Evolutionary conservation across 1,284 basidiomycete genomes (phyloP).

Genomic region (Irpex lacteus): DNA sequence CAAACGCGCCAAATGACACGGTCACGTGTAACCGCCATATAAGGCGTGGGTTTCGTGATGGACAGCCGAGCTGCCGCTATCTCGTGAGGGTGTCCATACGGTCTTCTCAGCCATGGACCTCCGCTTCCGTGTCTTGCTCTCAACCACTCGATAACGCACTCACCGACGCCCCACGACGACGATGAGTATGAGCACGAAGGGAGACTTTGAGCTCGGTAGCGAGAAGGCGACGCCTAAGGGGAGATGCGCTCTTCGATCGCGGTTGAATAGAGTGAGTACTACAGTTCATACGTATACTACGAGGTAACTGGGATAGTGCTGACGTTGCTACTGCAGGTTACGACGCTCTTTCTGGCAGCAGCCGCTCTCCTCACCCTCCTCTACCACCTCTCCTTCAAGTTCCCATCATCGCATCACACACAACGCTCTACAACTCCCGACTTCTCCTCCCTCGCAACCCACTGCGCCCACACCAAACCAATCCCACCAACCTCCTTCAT

Average conservation of each 20-base stretch:
- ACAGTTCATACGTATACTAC: no score
- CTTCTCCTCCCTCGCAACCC: conserved; percentile 40
- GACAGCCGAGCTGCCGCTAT: neutral
- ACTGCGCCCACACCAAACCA: conserved; percentile 51
- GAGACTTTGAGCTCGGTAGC: neutral
- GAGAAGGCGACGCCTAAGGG: neutral
- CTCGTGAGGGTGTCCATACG: neutral
- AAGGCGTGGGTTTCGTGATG: neutral
- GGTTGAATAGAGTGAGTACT: neutral
- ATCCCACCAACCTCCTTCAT: conserved; percentile 49
- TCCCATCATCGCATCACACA: neutral
- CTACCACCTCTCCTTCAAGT: conserved; percentile 11
- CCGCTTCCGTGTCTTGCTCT: neutral
- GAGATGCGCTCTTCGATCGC: neutral
- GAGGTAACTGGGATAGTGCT: neutral
- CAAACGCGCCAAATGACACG: neutral
- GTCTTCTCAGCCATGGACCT: neutral
- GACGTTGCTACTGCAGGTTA: neutral
- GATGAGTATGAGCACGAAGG: neutral
- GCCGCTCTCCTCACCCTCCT: conserved; percentile 4
- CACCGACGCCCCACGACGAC: neutral
- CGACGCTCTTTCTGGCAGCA: neutral
- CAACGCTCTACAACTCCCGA: conserved; percentile 1
- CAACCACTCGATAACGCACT: neutral
- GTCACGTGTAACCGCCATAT: neutral